Evolutionary conservation across 2,329 filamentous ascomycete species (phyloP).

Genomic region (Endoconidiophora polonica): DNA sequence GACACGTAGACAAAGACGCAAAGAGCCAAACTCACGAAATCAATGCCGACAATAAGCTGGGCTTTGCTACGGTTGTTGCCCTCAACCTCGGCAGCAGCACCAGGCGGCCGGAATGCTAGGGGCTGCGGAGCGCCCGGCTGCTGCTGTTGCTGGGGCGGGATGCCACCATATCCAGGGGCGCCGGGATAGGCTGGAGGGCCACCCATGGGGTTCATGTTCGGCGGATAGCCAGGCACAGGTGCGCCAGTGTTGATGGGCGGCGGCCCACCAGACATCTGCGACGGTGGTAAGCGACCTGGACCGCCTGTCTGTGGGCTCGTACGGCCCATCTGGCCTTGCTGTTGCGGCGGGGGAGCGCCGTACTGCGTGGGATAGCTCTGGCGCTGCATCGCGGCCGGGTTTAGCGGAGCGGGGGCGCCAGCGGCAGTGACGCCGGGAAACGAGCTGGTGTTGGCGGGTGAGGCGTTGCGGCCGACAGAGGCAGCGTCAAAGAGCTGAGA

Average conservation of each 20-base stretch:
- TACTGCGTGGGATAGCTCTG: conserved; percentile 22
- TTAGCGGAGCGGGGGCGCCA: conserved; percentile 14
- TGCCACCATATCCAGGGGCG: conserved; percentile 28
- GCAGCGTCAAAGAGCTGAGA: conserved; percentile 7
- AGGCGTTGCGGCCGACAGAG: conserved; percentile 23
- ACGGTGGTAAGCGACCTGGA: conserved; percentile 38
- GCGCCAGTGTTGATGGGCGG: conserved; percentile 51
- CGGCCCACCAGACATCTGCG: conserved; percentile 45
- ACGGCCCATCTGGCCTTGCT: conserved; percentile 25
- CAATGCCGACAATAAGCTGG: conserved; percentile 95
- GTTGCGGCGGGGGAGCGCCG: conserved; percentile 2
- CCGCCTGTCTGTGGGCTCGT: conserved; percentile 34
- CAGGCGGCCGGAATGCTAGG: conserved; percentile 17
- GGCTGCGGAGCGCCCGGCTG: conserved; percentile 19
- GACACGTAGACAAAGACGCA: not conserved
- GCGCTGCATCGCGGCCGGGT: conserved; percentile 42
- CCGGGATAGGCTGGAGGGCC: conserved; percentile 28
- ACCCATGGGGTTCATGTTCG: conserved; percentile 29
- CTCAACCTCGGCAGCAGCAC: conserved; percentile 50
- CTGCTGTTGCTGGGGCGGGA: conserved; percentile 30
- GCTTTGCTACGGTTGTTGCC: conserved; percentile 82
- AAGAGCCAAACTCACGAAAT: conserved; percentile 54
- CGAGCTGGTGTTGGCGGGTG: conserved; percentile 21
- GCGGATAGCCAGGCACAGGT: conserved; percentile 42
- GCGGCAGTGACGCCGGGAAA: not conserved